These are phyloP conservation scores for Vigna trinervia DNA, from an alignment of 306 rosid genomes.

Conservation along the genomic window DNA sequence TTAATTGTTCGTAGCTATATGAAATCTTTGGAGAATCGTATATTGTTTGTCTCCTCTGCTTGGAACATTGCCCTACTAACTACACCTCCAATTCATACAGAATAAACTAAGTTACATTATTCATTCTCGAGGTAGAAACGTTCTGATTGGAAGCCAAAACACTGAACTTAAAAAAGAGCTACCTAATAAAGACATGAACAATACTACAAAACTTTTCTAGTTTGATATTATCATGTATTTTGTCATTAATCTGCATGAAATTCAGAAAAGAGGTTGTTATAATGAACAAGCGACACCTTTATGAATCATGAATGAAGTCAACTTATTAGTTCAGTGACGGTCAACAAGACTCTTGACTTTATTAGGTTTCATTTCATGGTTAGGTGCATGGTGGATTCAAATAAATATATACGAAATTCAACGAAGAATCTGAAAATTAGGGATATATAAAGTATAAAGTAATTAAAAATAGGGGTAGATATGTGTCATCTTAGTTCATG, in stretches of 20 bases:
- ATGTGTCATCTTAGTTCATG: no score
- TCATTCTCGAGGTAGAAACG: neutral
- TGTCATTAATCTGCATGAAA: neutral
- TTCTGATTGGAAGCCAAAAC: slow-evolving; percentile 16
- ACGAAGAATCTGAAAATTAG: no score
- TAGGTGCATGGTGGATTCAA: no score
- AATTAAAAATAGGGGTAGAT: no score
- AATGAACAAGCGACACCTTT: slow-evolving; percentile 27
- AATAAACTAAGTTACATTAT: slow-evolving; percentile 8
- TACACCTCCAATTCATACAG: neutral
- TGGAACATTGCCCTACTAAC: neutral
- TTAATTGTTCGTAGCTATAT: neutral
- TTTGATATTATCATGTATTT: neutral
- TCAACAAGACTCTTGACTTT: neutral
- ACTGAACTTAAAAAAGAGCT: neutral
- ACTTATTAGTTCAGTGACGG: neutral
- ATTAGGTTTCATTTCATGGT: no score
- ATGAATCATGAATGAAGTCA: neutral
- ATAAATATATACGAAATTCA: no score
- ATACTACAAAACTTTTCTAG: slow-evolving; percentile 15
- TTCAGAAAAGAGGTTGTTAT: neutral
- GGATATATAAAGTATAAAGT: no score
- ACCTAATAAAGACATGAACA: slow-evolving; percentile 12
- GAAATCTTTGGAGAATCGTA: neutral
- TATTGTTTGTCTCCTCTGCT: slow-evolving; percentile 6